Base-by-base conservation (phyloP, 2,329 filamentous ascomycete species). In the Penicillium verrucosum region DNA sequence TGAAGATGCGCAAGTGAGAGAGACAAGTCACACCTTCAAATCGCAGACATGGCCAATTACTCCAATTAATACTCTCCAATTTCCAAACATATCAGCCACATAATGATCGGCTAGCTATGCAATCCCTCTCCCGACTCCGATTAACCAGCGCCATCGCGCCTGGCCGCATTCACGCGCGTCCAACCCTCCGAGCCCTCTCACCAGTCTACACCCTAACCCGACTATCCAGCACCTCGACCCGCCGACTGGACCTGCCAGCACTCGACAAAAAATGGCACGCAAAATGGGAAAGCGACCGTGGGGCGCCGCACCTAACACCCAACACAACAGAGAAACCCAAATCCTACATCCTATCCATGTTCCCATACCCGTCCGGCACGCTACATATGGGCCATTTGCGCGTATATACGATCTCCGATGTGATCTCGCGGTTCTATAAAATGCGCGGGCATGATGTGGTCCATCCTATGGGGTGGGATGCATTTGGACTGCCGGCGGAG, bases 381-480 rank as follows among this genome's bases (percentile, higher is more conserved):
- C 81, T 96, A 29, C 92, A 96, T 72, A 85, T 96, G 59, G 92
- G 92, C 14, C 92, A 96, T 72, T 78, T 96, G 38, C 86, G 92
- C 45, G 90, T 95, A 48, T 96, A 96, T 77, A 90, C 91, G 37
- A 94, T 96, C 62, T 90, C 91, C 59, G 92, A 96, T 77, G 89
- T 92, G 10, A 77, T 96, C 51, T 86, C 90, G 14, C 84, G 92
- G 52, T 95, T 87, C 69, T 85, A 87, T 66, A 82, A 82, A 27
- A 85, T 96, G 76, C 85, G 87, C 64, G 91, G 91, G 16, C 81
- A 85, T 63, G 77, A 89, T 54, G 90, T 95, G 32, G 75, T 95
- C 51, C 84, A 96, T 61, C 90, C 92, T n/a, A 96, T 96, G 82
- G 92, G 92, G 11, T 96, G 92, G 91, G 92, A 96, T 78, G 89